These are phyloP conservation scores for Dactylellina haptotyla DNA, from an alignment of 2,329 filamentous ascomycete species.

Conservation along the genomic window DNA sequence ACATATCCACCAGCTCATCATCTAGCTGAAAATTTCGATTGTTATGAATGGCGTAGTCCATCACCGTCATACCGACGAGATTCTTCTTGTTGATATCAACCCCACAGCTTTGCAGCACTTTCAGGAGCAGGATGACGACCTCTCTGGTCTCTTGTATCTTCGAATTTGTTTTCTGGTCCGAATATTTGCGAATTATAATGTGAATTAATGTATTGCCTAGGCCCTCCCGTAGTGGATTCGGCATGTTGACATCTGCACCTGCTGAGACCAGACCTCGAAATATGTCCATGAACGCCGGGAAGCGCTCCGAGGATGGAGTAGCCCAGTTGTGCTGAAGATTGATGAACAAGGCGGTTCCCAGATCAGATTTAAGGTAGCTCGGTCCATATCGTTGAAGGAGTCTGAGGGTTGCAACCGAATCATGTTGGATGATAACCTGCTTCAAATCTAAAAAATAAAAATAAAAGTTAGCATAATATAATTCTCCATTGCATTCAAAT, in stretches of 20 bases:
- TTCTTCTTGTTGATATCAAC: conserved; percentile 45
- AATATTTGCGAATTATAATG: conserved; percentile 40
- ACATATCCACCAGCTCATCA: conserved; percentile 39
- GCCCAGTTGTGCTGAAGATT: conserved; percentile 39
- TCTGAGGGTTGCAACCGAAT: conserved; percentile 22
- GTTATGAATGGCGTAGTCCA: conserved; percentile 49
- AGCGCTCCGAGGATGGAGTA: neutral
- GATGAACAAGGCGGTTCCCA: conserved; percentile 38
- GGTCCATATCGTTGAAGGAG: conserved; percentile 38
- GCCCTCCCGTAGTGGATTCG: conserved; percentile 31
- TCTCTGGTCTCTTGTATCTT: conserved; percentile 13
- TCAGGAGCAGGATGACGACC: conserved; percentile 26
- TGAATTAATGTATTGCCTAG: conserved; percentile 35
- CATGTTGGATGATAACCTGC: conserved; percentile 35
- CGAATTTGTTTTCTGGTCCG: conserved; percentile 8
- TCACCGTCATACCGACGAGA: conserved; percentile 39
- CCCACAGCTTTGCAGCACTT: conserved; percentile 35
- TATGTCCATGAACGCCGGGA: conserved; percentile 45
- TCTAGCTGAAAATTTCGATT: conserved; percentile 23
- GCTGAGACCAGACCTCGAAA: conserved; percentile 41
- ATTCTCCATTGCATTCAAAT: too few species aligned
- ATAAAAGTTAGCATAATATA: too few species aligned
- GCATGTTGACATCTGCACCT: conserved; percentile 46
- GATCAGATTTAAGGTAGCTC: conserved; percentile 37
- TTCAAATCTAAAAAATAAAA: conserved; percentile 41